These are phyloP conservation scores for Fomitopsis pulvina DNA, from an alignment of 768 basidiomycete genomes.

Conservation along the genomic window DNA sequence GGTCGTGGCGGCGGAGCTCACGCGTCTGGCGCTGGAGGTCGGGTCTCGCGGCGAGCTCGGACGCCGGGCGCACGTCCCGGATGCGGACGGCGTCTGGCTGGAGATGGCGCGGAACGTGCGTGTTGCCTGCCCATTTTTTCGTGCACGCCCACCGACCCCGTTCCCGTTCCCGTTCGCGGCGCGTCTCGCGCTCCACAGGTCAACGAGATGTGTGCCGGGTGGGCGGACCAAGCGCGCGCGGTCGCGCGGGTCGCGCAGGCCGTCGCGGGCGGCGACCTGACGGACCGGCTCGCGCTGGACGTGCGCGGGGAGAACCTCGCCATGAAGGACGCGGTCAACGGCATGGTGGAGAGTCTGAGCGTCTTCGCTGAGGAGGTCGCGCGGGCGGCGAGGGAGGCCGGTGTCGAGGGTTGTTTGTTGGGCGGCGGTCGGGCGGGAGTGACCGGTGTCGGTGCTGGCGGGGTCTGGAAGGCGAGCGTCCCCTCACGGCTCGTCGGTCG, in stretches of 20 bases:
- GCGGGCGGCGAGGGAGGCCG: slow-evolving; percentile 91
- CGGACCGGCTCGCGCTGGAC: slow-evolving; percentile 88
- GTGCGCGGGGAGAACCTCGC: slow-evolving; percentile 90
- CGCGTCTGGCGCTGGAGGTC: slow-evolving; percentile 78
- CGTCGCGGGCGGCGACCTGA: slow-evolving; percentile 88
- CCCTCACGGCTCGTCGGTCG: background rate
- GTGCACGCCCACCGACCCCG: background rate
- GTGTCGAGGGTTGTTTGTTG: slow-evolving; percentile 90
- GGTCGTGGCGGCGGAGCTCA: slow-evolving; percentile 75
- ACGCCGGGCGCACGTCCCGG: slow-evolving; percentile 81
- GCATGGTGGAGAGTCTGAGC: slow-evolving; percentile 85
- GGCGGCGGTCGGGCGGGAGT: slow-evolving; percentile 95
- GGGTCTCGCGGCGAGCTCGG: slow-evolving; percentile 86
- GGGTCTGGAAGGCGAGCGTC: slow-evolving; percentile 75
- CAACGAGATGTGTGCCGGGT: slow-evolving; percentile 74
- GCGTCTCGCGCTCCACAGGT: slow-evolving; percentile 36
- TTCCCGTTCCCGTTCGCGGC: background rate
- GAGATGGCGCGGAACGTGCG: slow-evolving; percentile 71
- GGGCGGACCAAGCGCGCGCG: slow-evolving; percentile 86
- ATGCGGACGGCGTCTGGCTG: slow-evolving; percentile 90
- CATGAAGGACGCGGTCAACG: slow-evolving; percentile 88
- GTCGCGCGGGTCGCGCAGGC: slow-evolving; percentile 94
- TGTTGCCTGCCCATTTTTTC: slow-evolving; percentile 4
- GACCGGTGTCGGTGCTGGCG: slow-evolving; percentile 88
- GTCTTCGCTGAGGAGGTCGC: slow-evolving; percentile 81